phyloP scores from a whole-genome alignment of 78 protist species.

The Guillardia theta region DNA sequence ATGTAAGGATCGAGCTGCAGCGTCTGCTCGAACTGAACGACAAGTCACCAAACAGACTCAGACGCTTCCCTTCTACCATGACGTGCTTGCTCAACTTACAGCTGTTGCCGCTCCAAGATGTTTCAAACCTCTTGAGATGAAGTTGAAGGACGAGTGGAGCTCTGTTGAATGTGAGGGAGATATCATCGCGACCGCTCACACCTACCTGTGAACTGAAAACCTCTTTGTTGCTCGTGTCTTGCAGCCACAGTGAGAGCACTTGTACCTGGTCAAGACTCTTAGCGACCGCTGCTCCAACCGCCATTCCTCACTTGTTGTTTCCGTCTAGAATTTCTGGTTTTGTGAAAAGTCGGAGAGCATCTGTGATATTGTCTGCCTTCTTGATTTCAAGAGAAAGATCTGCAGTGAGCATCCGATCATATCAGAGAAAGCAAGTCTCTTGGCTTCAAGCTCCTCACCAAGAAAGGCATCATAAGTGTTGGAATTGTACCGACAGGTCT shows the following conservation, averaged over 20 bases:
- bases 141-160: slow-evolving; percentile 65
- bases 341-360: not conserved
- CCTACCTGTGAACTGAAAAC: too few species aligned
- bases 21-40: not conserved
- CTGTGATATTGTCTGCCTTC: not conserved
- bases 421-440: too few species aligned
- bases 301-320: slow-evolving; percentile 68
- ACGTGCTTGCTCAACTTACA: slow-evolving; percentile 44
- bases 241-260: slow-evolving; percentile 54
- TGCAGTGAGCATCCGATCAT: too few species aligned
- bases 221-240: slow-evolving; percentile 46
- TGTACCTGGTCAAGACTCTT: slow-evolving; percentile 55
- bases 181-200: too few species aligned
- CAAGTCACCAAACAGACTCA: not conserved
- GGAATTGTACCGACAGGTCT: slow-evolving; percentile 61
- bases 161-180: too few species aligned
- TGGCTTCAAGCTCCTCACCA: too few species aligned
- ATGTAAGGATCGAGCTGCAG: slow-evolving; percentile 46
- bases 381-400: slow-evolving; percentile 64
- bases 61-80: not conserved
- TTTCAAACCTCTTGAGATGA: slow-evolving; percentile 76
- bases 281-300: not conserved
- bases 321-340: slow-evolving; percentile 72
- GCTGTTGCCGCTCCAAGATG: not conserved
- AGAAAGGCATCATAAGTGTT: slow-evolving; percentile 87